phyloP scores from a whole-genome alignment of 805 yeast genomes.

The Millerago galiae region DNA sequence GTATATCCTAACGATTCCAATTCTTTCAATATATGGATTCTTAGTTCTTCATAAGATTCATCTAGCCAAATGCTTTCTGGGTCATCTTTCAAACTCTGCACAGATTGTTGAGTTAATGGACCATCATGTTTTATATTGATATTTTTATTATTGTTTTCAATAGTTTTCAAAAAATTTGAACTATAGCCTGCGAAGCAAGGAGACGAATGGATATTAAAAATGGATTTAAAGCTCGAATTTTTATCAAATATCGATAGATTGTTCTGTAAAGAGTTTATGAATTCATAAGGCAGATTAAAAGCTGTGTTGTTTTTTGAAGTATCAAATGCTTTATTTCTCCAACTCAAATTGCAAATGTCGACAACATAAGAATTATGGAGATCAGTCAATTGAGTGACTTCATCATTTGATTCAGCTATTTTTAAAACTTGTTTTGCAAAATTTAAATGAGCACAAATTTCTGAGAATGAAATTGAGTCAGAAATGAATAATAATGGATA shows the following conservation, averaged over 20 bases:
- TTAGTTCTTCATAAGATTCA: constrained; percentile 38
- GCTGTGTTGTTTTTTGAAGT: constrained; percentile 24
- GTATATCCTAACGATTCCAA: constrained; percentile 37
- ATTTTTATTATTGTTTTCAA: constrained; percentile 36
- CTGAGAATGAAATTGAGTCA: constrained; percentile 41
- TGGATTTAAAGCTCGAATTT: constrained; percentile 15
- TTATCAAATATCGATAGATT: constrained; percentile 21
- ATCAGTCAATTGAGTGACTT: constrained; percentile 22
- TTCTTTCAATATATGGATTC: constrained; percentile 36
- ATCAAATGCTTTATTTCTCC: constrained; percentile 50
- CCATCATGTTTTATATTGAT: constrained; percentile 41
- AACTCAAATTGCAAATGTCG: constrained; percentile 48
- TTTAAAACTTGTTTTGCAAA: constrained; percentile 22
- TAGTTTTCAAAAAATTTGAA: constrained; percentile 36
- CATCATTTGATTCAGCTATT: constrained; percentile 10
- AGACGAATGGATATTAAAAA: constrained; percentile 39
- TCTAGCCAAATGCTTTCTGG: constrained; percentile 29
- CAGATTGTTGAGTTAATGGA: constrained; percentile 41
- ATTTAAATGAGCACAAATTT: constrained; percentile 39
- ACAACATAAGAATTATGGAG: constrained; percentile 45
- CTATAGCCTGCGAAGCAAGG: constrained; percentile 44
- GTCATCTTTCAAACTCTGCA: constrained; percentile 25
- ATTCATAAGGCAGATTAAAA: constrained; percentile 27
- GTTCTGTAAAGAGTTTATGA: constrained; percentile 19
- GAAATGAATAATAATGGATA: constrained; percentile 34